These are phyloP conservation scores for Eudorina sp. DNA, from an alignment of 139 green algal species.

Conservation along the genomic window DNA sequence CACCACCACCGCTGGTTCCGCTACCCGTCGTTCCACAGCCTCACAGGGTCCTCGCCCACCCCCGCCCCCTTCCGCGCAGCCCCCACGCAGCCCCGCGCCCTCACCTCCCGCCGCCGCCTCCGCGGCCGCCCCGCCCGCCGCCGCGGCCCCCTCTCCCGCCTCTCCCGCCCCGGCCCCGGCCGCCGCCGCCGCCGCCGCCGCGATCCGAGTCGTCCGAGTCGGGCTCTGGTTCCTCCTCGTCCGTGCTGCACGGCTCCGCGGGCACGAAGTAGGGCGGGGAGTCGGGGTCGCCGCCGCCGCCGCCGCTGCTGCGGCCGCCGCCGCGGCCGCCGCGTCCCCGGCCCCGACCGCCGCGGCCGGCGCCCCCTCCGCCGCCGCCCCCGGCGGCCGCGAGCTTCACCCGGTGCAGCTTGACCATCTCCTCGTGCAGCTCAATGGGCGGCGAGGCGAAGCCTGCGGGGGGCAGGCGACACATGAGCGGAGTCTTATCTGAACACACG, in stretches of 20 bases:
- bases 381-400: not conserved
- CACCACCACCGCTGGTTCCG: too few species aligned
- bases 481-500: too few species aligned
- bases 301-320: not conserved
- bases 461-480: not conserved
- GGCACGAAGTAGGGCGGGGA: not conserved
- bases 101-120: not conserved
- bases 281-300: not conserved
- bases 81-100: not conserved
- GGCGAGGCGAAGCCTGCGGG: constrained; percentile 66
- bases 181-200: not conserved
- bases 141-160: not conserved
- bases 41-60: too few species aligned
- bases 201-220: not conserved
- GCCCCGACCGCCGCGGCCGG: not conserved
- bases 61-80: too few species aligned
- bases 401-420: constrained; percentile 53
- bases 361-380: not conserved
- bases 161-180: not conserved
- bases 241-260: not conserved
- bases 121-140: not conserved
- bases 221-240: not conserved
- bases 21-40: too few species aligned
- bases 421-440: constrained; percentile 73
- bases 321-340: not conserved